Base-by-base conservation (phyloP, 148 eudicot genomes). In the Cornus kousa region DNA sequence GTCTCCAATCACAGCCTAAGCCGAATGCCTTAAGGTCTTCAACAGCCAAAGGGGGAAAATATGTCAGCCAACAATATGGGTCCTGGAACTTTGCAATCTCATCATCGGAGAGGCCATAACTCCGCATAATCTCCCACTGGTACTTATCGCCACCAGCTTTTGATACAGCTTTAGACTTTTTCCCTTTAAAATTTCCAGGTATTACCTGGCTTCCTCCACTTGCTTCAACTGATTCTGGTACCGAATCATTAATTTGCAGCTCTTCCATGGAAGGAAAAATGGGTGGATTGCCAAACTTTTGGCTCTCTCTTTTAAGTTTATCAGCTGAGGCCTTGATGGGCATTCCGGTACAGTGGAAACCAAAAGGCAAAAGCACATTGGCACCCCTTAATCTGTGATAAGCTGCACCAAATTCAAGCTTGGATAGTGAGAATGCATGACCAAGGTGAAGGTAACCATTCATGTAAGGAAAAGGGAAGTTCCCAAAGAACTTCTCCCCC, bases 381-480 rank as follows among this genome's bases (percentile, higher is more conserved):
- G 91, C 95, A 67, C 98, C 98, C 77, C 87, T 93, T 78, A 95
- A 79, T 62, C 98, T 87, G 83, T 93, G 97, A 80, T 84, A 95
- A 5, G 94, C 90, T 50, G 98, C 90, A 59, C 97, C 97, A 82
- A 92, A 94, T 80, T 94, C 98, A 39, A 94, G 92, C 87, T 94
- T 94, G 57, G 98, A 92, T 17, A 94, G 84, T 5, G 98, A 91
- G 77, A 94, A 94, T 4, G 95, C 98, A 81, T 94, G 98, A 39
- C 98, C 95, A 76, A 94, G 85, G 86, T 94, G 98, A 78, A 94
- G 84, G 80, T 88, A 85, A 7, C 98, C 97, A 77, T 94, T 94
- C 98, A 94, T 94, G 81, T 94, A 92, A n/a, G 98, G 97, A 75
- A 94, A 94, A 9, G 98, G 98, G 80, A 94, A 94, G 87, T 92